phyloP scores from a whole-genome alignment of 768 basidiomycete genomes.

The Mycena kentingensis region DNA sequence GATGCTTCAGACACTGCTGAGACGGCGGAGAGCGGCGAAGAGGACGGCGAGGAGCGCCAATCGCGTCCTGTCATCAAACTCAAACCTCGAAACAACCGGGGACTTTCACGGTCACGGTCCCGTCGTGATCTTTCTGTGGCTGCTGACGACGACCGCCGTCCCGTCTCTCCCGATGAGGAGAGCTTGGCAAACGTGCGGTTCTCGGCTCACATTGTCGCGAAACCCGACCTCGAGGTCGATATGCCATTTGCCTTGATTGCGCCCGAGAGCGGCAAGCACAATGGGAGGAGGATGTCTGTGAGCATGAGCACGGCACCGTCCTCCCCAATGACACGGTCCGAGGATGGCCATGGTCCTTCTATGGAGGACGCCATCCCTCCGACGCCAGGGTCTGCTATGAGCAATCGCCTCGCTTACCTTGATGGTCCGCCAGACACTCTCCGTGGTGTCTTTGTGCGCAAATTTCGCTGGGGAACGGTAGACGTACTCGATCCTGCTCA shows the following conservation, averaged over 20 bases:
- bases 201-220: slow-evolving; percentile 68
- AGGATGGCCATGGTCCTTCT: slow-evolving; percentile 44
- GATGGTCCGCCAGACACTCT: slow-evolving; percentile 66
- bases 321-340: slow-evolving; percentile 40
- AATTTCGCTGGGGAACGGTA: slow-evolving; percentile 86
- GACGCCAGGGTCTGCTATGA: slow-evolving; percentile 40
- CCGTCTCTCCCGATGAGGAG: slow-evolving; percentile 60
- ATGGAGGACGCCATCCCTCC: slow-evolving; percentile 32
- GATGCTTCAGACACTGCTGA: slow-evolving; percentile 34
- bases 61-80: slow-evolving; percentile 81
- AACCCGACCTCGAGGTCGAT: slow-evolving; percentile 54
- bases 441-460: slow-evolving; percentile 73
- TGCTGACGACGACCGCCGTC: slow-evolving; percentile 59
- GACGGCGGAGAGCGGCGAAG: slow-evolving; percentile 40
- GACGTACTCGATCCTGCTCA: slow-evolving; percentile 85
- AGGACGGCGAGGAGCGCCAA: slow-evolving; percentile 52
- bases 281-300: slow-evolving; percentile 38
- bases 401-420: slow-evolving; percentile 43
- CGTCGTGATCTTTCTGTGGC: slow-evolving; percentile 66
- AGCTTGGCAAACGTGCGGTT: slow-evolving; percentile 78
- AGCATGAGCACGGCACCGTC: slow-evolving; percentile 34
- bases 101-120: slow-evolving; percentile 69
- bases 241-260: slow-evolving; percentile 82
- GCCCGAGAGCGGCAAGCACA: slow-evolving; percentile 57
- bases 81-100: slow-evolving; percentile 48